Percentiles rank a stretch among this genome's conserved stretches.
Conservation (phyloP, 176 grass and related monocot genomes). For the Oropetium thomaeum region DNA sequence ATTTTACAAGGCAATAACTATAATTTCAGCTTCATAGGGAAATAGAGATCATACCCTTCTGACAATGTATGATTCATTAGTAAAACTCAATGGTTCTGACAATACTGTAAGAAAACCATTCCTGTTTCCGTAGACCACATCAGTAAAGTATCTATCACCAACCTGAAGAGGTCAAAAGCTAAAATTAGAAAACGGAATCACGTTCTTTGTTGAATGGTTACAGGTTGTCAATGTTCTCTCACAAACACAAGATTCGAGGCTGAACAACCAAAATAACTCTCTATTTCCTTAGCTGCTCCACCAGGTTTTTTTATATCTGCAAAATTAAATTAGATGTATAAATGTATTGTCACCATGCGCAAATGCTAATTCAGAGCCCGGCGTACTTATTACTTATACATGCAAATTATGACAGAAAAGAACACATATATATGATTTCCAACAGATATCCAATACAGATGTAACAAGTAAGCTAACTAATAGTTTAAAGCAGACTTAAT, state of each 20-base stretch:
- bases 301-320: conserved; percentile 83
- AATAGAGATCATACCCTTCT: conserved; percentile 52
- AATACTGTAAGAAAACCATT: conserved; percentile 90
- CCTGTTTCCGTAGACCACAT: conserved; percentile 85
- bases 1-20: background rate
- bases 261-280: conserved; percentile 88
- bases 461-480: background rate
- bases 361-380: background rate
- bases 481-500: background rate
- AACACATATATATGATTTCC: background rate
- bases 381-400: background rate
- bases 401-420: background rate
- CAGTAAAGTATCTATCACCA: conserved; percentile 91
- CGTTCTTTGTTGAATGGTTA: background rate
- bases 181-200: conserved; percentile 20
- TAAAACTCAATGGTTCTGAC: conserved; percentile 70
- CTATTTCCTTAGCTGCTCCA: conserved; percentile 86
- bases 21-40: background rate
- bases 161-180: conserved; percentile 49
- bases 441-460: background rate
- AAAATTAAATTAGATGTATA: conserved; percentile 22
- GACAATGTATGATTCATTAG: conserved; percentile 73
- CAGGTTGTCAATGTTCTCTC: conserved; percentile 8
- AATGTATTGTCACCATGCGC: background rate
- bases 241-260: conserved; percentile 81